Evolutionary conservation across 2,329 filamentous ascomycete species (phyloP), one percentile per base, ranked within the genome.

Genomic region (Hymenoscyphus scutula): DNA sequence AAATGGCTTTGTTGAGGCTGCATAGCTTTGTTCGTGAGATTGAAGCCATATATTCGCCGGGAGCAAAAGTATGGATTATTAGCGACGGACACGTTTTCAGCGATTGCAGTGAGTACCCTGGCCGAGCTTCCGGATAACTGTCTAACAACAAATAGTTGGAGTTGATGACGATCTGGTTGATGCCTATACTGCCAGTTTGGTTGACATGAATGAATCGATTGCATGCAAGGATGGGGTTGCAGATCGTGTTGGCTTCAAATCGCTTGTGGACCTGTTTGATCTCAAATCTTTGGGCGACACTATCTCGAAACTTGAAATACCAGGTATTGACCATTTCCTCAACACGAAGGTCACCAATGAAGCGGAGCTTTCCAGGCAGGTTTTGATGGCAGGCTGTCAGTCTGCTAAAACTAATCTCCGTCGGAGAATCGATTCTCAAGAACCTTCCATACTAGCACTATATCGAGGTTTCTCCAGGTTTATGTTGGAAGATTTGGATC

Each of bases 11-110:
- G n/a, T 15, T 19, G 23, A 56, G 37, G 23, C 25, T 61, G 8
- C 53, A 61, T 34, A 56, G 25, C 27, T 56, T 61, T 32, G 51
- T 45, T 25, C 34, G 37, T 19, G 37, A 56, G 11, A 48, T 61
- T 27, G 51, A 61, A 17, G 51, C 32, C 27, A 56, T 61, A n/a
- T 61, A 61, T 32, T 10, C 15, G 27, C 59, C 59, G 29, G 59
- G 59, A 13, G 59, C 59, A 30, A 61, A 61, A 32, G 59, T 61
- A 6, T 56, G 51, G 53, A 56, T 61, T n/a, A 56, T 61, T 15
- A 56, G 53, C 7, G 59, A 61, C 11, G 59, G 59, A 7, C 59
- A 56, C 34, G 59, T 61, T 3, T 61, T 56, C 19, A 61, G 53
- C n/a, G 59, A 60, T 15, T 57, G 55, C 55, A 57, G 55, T 57